phyloP scores from a whole-genome alignment of 2,329 filamentous ascomycete species.

The Cladophialophora chaetospira region DNA sequence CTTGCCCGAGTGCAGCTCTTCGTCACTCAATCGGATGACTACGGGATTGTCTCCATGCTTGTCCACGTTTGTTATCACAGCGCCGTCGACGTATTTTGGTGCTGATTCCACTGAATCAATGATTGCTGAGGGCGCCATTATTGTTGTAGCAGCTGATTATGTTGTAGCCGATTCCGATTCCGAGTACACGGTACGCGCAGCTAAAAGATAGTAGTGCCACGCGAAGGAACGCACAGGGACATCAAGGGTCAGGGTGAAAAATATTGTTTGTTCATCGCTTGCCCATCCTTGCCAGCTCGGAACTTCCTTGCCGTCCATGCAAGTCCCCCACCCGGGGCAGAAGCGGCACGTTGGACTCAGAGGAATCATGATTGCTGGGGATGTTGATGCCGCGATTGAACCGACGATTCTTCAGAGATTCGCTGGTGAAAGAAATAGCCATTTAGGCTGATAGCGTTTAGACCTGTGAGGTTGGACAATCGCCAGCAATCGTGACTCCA shows the following conservation, averaged over 20 bases:
- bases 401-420: neutral
- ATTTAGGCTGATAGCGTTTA: no score
- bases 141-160: neutral
- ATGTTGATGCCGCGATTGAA: neutral
- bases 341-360: neutral
- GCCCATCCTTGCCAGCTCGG: neutral
- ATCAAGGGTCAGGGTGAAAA: neutral
- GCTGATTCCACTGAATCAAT: neutral
- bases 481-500: no score
- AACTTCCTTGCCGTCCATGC: neutral
- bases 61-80: conserved; percentile 16
- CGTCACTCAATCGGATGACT: conserved; percentile 16
- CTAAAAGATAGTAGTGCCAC: no score
- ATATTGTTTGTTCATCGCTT: neutral
- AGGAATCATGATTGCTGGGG: neutral
- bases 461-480: no score
- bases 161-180: no score
- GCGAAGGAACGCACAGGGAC: no score
- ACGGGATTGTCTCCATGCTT: conserved; percentile 24
- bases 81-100: conserved; percentile 15
- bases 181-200: no score
- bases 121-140: conserved; percentile 16
- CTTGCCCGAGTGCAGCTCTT: conserved; percentile 19
- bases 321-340: neutral
- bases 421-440: no score